Evolutionary conservation across 129 eudicot genomes (phyloP).

Genomic region (Mikania micrantha): DNA sequence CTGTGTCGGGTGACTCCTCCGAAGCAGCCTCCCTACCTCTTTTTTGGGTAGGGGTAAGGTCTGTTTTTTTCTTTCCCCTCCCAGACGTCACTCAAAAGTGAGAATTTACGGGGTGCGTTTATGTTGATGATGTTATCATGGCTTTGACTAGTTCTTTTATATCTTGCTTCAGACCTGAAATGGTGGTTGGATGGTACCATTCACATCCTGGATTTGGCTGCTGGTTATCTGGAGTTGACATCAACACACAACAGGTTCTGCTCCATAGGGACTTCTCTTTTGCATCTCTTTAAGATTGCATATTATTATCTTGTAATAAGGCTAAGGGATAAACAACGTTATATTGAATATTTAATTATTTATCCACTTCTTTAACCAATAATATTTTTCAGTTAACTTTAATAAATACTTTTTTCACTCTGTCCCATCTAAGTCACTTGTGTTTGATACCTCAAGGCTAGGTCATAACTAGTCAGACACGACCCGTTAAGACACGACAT

Average conservation of each 20-base stretch:
- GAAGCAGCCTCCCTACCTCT: too few species aligned
- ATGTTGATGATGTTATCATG: background rate
- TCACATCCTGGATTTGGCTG: slow-evolving; percentile 97
- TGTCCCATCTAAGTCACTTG: background rate
- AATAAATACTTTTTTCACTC: background rate
- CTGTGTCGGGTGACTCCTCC: too few species aligned
- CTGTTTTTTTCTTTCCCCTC: too few species aligned
- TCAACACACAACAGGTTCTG: slow-evolving; percentile 81
- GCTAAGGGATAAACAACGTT: background rate
- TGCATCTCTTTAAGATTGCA: background rate
- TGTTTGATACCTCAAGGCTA: background rate
- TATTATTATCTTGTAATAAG: background rate
- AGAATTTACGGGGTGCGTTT: too few species aligned
- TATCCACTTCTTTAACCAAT: background rate
- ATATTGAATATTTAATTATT: background rate
- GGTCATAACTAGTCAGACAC: too few species aligned
- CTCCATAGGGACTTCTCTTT: background rate
- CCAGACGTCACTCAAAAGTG: too few species aligned
- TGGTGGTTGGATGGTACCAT: slow-evolving; percentile 97
- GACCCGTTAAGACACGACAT: too few species aligned
- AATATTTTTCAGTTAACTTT: background rate
- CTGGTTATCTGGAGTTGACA: slow-evolving; percentile 94
- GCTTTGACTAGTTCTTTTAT: background rate
- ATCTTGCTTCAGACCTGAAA: slow-evolving; percentile 62
- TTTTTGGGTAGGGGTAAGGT: too few species aligned